A percentile compares a stretch with the other conserved stretches of the same genome.
phyloP scores from a whole-genome alignment of 148 eudicot species.

The Cornus controversa region DNA sequence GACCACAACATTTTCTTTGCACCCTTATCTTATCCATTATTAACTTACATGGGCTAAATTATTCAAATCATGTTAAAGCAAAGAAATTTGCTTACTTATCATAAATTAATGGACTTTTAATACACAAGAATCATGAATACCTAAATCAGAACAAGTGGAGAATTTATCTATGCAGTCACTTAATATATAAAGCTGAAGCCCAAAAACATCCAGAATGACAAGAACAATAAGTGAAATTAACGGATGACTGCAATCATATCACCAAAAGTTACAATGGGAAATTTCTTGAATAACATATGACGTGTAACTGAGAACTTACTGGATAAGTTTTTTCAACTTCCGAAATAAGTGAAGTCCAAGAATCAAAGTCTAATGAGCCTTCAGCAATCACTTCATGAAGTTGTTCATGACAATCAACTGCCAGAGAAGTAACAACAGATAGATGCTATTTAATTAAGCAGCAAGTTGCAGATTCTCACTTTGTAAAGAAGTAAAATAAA shows the following conservation, averaged over 20 bases:
- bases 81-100: too few species aligned
- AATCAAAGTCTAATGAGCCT: constrained; percentile 46
- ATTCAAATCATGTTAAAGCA: neutral
- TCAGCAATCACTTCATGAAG: constrained; percentile 41
- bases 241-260: neutral
- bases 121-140: neutral
- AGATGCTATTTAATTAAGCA: neutral
- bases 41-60: neutral
- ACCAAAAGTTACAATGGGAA: neutral
- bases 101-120: neutral
- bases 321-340: constrained; percentile 51
- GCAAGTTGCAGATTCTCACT: neutral
- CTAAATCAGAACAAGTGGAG: too few species aligned
- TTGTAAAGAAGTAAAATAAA: neutral
- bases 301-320: constrained; percentile 35
- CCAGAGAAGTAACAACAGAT: constrained; percentile 15
- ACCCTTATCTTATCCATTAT: neutral
- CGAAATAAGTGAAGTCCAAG: constrained; percentile 64
- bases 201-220: neutral
- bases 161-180: too few species aligned
- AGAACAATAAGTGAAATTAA: neutral
- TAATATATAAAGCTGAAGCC: neutral
- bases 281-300: neutral
- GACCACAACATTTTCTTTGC: neutral
- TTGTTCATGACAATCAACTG: constrained; percentile 44